Evolutionary conservation across 768 basidiomycete genomes (phyloP).

Genomic region (Mycena albidolilacea): DNA sequence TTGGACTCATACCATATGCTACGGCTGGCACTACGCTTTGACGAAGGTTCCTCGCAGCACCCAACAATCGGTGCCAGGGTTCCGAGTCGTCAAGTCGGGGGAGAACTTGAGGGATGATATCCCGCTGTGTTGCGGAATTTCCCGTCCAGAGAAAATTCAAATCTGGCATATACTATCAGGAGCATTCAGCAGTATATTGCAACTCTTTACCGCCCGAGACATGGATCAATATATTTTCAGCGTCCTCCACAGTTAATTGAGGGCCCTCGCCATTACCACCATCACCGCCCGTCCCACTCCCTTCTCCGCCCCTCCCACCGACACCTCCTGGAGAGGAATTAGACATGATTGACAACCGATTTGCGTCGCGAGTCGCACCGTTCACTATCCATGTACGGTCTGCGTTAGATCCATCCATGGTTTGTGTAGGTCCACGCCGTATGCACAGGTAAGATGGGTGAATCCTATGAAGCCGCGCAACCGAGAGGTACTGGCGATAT

Average conservation of each 20-base stretch:
- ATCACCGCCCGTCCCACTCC: background rate
- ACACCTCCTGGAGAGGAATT: constrained; percentile 2
- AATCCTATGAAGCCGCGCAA: too few relatives aligned
- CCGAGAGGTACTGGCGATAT: too few relatives aligned
- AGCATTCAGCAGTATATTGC: constrained; percentile 3
- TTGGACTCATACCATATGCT: constrained; percentile 2
- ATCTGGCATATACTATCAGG: constrained; percentile 9
- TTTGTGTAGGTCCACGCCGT: too few relatives aligned
- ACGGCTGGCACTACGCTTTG: background rate
- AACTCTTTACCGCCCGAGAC: background rate
- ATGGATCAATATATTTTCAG: background rate
- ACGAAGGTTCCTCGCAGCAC: background rate
- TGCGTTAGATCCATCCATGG: too few relatives aligned
- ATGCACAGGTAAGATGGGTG: too few relatives aligned
- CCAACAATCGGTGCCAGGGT: background rate
- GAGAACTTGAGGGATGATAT: background rate
- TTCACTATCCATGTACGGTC: too few relatives aligned
- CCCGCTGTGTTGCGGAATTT: background rate
- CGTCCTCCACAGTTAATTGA: background rate
- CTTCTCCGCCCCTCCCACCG: constrained; percentile 1
- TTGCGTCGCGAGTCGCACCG: background rate
- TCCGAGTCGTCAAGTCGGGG: background rate
- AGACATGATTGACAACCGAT: constrained; percentile 5
- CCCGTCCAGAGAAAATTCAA: background rate
- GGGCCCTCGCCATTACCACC: constrained; percentile 3